Percentiles rank a stretch among this genome's conserved stretches.
Evolutionary conservation across 495 filamentous ascomycete genomes (phyloP).

Genomic region (Hypoxylon subgilvum): DNA sequence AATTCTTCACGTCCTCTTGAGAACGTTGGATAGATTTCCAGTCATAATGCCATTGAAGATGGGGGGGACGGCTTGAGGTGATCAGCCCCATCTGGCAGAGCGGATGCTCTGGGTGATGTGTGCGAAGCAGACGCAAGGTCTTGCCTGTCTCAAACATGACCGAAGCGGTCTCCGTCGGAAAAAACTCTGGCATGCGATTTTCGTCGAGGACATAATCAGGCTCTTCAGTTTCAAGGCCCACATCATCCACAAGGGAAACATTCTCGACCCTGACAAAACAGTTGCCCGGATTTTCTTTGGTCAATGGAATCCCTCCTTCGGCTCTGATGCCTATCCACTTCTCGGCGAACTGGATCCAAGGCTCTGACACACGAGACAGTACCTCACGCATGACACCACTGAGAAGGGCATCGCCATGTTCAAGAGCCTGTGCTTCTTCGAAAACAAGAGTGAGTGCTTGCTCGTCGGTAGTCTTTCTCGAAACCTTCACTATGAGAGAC

Average conservation of each 20-base stretch:
- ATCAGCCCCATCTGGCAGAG: conserved; percentile 61
- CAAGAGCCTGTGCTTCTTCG: conserved; percentile 64
- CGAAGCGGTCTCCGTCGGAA: conserved; percentile 67
- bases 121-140: conserved; percentile 74
- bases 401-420: conserved; percentile 67
- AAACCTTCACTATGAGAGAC: conserved; percentile 61
- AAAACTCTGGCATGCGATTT: conserved; percentile 68
- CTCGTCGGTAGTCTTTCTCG: conserved; percentile 65
- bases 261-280: conserved; percentile 69
- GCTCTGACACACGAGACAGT: conserved; percentile 64
- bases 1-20: conserved; percentile 64
- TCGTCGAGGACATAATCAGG: conserved; percentile 66
- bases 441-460: conserved; percentile 72
- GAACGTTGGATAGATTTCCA: conserved; percentile 75
- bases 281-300: conserved; percentile 52
- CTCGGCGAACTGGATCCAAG: conserved; percentile 75
- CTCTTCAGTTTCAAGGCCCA: conserved; percentile 56
- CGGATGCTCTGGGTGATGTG: conserved; percentile 78
- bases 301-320: conserved; percentile 57
- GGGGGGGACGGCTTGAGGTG: conserved; percentile 55
- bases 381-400: conserved; percentile 70
- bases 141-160: conserved; percentile 78
- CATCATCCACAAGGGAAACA: conserved; percentile 60
- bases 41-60: conserved; percentile 73
- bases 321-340: conserved; percentile 77